These are phyloP conservation scores for Globisporangium emineosum DNA, from an alignment of 352 stramenopile species.

Conservation along the genomic window DNA sequence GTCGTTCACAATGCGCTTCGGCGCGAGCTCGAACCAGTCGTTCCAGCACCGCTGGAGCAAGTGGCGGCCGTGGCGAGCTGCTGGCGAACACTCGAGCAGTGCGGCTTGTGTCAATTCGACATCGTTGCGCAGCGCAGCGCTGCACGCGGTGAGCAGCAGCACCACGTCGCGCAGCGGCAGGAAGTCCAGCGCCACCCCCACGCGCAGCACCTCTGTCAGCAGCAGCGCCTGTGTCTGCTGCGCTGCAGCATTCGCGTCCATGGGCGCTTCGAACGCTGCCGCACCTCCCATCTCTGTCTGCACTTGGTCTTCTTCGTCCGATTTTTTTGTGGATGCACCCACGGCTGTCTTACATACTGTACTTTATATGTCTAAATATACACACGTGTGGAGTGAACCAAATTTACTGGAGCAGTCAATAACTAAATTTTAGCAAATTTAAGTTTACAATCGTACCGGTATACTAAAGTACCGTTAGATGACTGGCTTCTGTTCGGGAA, in stretches of 20 bases:
- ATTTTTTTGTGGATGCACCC: background rate
- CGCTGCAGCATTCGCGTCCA: background rate
- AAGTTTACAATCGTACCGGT: no score
- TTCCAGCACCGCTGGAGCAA: conserved; percentile 6
- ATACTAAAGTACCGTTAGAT: no score
- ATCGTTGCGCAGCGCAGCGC: background rate
- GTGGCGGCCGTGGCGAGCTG: background rate
- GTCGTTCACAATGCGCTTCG: conserved; percentile 4
- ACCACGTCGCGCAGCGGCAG: background rate
- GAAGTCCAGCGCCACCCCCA: conserved; percentile 4
- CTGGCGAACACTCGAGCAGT: background rate
- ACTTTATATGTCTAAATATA: no score
- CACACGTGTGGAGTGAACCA: no score
- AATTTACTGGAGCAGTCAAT: no score
- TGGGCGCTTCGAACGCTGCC: background rate
- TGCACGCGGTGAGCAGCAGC: background rate
- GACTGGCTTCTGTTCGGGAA: no score
- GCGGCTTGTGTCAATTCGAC: background rate
- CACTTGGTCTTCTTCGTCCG: no score
- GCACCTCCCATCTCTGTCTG: background rate
- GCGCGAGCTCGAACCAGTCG: conserved; percentile 8
- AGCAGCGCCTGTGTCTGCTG: background rate
- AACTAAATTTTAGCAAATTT: no score
- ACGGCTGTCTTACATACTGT: no score
- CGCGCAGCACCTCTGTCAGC: background rate